Conservation (phyloP, 2,329 filamentous ascomycete genomes). For the Fusarium nanum region DNA sequence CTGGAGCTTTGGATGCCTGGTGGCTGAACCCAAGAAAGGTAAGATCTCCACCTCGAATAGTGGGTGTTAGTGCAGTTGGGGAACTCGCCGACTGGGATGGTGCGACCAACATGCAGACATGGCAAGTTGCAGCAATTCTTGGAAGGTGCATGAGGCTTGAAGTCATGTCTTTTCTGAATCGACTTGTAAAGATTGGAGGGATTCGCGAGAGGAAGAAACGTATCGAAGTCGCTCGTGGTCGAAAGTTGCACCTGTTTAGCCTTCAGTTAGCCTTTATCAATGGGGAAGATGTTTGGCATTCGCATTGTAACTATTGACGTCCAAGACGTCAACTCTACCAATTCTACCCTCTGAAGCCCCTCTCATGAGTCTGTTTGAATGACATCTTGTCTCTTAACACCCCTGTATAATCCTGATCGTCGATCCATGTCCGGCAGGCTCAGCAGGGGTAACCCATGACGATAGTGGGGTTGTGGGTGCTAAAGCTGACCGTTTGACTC, state of each 20-base stretch:
- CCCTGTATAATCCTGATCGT: conserved; percentile 9
- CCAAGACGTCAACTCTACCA: too few relatives aligned
- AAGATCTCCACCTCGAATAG: conserved; percentile 8
- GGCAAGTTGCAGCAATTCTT: not conserved
- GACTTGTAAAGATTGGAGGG: not conserved
- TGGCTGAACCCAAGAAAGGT: conserved; percentile 17
- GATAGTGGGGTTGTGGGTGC: not conserved
- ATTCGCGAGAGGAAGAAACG: too few relatives aligned
- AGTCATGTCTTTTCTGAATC: not conserved
- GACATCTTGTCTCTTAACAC: not conserved
- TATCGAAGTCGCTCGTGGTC: not conserved
- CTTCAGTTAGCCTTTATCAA: not conserved
- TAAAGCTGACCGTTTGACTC: conserved; percentile 39
- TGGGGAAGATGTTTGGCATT: too few relatives aligned
- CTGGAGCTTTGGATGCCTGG: conserved; percentile 30
- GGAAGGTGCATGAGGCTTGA: not conserved
- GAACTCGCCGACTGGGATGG: conserved; percentile 3
- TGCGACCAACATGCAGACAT: not conserved
- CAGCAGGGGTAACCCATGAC: not conserved
- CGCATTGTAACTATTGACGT: not conserved
- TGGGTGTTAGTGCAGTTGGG: not conserved
- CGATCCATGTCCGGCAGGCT: not conserved
- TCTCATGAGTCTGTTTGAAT: not conserved
- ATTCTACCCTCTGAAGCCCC: not conserved
- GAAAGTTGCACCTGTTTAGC: not conserved